Base-by-base conservation (phyloP, 139 green algal species). In the Micractinium sp. region DNA sequence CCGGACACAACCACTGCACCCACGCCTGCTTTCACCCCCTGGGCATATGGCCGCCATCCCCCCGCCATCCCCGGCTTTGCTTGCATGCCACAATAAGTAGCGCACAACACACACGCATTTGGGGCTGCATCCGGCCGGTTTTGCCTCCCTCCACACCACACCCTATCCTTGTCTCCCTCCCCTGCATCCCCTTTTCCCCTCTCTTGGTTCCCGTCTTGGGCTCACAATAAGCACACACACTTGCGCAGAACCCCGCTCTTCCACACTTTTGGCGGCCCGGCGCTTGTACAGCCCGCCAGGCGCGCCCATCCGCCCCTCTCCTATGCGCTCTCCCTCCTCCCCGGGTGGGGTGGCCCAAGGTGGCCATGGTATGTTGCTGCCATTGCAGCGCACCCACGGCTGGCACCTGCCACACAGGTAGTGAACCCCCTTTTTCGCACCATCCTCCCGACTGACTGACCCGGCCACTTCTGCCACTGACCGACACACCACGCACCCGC, bases 301-400 rank as follows among this genome's bases (percentile, higher is more conserved):
- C 27, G n/a, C 31, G 76, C 18, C 31, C 23, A 38, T 31, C 76
- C 33, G 9, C 27, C 31, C 73, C 27, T 78, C 12, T 7, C 36
- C 22, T 22, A 63, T 29, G 9, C 12, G 25, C 35, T 63, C 38
- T 63, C 41, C 38, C 38, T 33, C 36, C 76, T 33, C 76, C 76
- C 19, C 19, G 76, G 76, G 77, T 36, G 77, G 77, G 77, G 77
- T 82, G 77, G 77, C 77, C 19, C 38, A 36, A 61, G 77, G n/a
- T n/a, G 77, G 38, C 77, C 71, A 27, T 39, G 71, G 35, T 15
- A 9, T 31, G 29, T 39, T 77, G 71, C 71, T 77, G 71, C 71
- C 71, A 77, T 77, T 77, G 71, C 71, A 77, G 77, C 77, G 23
- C 38, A 20, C 35, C 23, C 77, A 35, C n/a, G 22, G 23, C 77